Evolutionary conservation across 140 eudicot genomes (phyloP), one percentile per base, ranked within the genome.

Genomic region (Ambrosia hybrid): DNA sequence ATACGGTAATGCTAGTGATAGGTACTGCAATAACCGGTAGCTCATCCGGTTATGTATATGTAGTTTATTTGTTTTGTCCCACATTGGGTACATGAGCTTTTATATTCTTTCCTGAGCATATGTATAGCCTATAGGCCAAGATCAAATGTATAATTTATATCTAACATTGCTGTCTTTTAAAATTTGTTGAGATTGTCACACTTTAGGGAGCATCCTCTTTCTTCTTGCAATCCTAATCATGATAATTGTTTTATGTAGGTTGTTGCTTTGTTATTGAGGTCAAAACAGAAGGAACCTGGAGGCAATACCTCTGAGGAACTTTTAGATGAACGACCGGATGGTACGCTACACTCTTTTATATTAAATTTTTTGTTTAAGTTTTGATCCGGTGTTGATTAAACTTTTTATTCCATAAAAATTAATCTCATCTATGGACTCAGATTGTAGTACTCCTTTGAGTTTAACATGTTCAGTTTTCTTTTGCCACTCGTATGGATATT

Each of bases 261-360:
- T 49, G 85, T 93, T 71, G 80, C 97, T 77, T 83, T 93, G 53
- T 80, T 80, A 57, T 65, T 93, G 75, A 83, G 96, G 76, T 93
- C 98, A 39, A 82, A 88, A 67, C 73, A 37, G 61, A 89, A 78
- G 81, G 84, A 82, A 74, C 61, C 65, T 83, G 69, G 66, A 67
- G 68, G 30, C 64, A 51, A 51, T 81, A 64, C 77, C 48, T 73
- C 86, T 65, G 84, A 65, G 51, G 89, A 86, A 71, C 51, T 72
- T 43, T 61, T 79, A 51, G 60, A 77, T 7, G 82, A 84, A 73
- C 85, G 71, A 56, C 69, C 74, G 55, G 70, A 78, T 65, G 91
- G 97, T 91, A 72, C 49, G 78, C 5, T 74, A 53, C 52, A 46
- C 41, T n/a, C 45, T 49, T 61, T 49, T 61, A 15, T 76, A 15